Base-by-base conservation (phyloP, 192 early-diverging fungal species). In the Nowakowskiella sp. region DNA sequence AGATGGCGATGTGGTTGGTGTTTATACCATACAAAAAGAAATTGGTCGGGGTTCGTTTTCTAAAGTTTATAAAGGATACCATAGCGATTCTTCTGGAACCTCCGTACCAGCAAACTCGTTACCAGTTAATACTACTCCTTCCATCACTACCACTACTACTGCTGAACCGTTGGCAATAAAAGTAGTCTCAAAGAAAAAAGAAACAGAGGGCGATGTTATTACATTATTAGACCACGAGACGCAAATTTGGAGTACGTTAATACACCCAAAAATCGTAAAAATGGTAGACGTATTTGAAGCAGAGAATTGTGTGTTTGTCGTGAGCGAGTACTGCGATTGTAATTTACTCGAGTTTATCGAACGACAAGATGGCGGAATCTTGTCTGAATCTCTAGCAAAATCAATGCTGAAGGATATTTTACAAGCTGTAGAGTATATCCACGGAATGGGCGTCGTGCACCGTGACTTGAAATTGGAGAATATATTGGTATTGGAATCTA, bases 401-500 rank as follows among this genome's bases (percentile, higher is more conserved):
- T 55, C 39, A 21, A 66, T 92, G 34, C 91, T 96, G 58, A 62
- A 66, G 3, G 88, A 95, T 65, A 42, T 94, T 5, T 83, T 74
- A 1, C 63, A 72, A 3, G 88, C 84, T 7, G 62, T 98, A 0
- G 57, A 72, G 6, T 93, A 96, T 62, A 50, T 95, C 42, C 95
- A 96, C 62, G 68, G 79, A 47, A 70, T 77, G 26, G 78, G 82
- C 22, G 71, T 89, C 42, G 79, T 77, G 1, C 94, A 97, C 62
- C 81, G 87, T 9, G 94, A 97, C 58, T 70, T 97, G 52, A 97
- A 97, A 65, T 78, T 88, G 6, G 94, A 97, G 58, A 97, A 97
- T 65, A 73, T 94, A 22, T 70, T 93, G 26, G 67, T 89, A 26
- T 5, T 50, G 4, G 47, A 62, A 29, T 44, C 47, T 8, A 61